Base-by-base conservation (phyloP, 169 alveolate genomes). In the Blepharisma undulans region DNA sequence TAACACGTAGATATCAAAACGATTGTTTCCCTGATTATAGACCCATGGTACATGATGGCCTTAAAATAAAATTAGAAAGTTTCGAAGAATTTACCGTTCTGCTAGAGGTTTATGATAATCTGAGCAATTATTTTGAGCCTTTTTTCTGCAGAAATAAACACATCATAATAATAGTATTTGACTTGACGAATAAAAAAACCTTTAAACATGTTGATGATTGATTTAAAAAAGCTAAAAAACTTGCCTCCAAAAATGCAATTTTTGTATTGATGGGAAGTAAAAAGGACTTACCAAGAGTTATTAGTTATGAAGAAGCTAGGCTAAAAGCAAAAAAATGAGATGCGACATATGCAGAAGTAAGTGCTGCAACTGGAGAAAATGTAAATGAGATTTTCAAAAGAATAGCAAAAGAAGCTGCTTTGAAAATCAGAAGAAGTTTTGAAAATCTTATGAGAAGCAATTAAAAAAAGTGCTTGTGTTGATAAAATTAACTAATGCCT, bases 211-310 rank as follows among this genome's bases (percentile, higher is more conserved):
- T 99, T 74, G 98, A 98, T 80, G 97, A 95, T 79, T 99, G 99
- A 99, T 97, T 99, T 92, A 94, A 95, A 66, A 99, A 98, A 91
- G 98, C 98, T 60, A 99, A 98, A 81, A 95, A 97, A 60, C 99
- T 98, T 92, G 99, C 99, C 29, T 97, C 96, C 60, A 33, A 79
- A 33, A 98, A 96, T 80, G 98, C 99, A 7, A 97, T 96, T 90
- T 97, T 97, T 90, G 93, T 98, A 18, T 96, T 99, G 4, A 96
- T 99, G 14, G 99, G 99, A 32, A 99, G 99, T 93, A 99, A 99
- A 93, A 94, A 98, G 81, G 99, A 99, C 92, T 6, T 25, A 29
- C 89, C 14, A 4, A 22, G 36, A 32, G 77, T 14, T 10, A 25
- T 32, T 25, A 59, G 29, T 5, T 48, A 72, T 7, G 77, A 59